A percentile compares a stretch with the other conserved stretches of the same genome.
Conservation (phyloP, 176 grass and related monocot genomes). For the Neostapfia colusana region DNA sequence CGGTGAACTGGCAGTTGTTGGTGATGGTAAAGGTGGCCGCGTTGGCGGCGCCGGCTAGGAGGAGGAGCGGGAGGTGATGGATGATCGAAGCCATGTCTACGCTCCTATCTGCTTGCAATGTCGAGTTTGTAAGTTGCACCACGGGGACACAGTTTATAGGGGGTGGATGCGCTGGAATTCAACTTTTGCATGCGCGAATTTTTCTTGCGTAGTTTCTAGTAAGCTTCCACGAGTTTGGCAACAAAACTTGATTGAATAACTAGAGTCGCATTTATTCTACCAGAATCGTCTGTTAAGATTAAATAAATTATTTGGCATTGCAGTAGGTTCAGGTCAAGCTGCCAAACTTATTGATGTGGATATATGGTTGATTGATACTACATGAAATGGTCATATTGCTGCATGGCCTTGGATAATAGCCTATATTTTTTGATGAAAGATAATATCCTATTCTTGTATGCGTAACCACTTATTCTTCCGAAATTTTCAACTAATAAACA, state of each 20-base stretch:
- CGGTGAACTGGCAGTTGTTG: constrained; percentile 55
- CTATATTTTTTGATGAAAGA: no score
- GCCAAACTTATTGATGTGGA: neutral
- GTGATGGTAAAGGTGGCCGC: constrained; percentile 41
- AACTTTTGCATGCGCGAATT: neutral
- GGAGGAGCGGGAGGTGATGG: neutral
- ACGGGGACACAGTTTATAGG: neutral
- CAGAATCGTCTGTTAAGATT: neutral
- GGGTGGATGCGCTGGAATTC: neutral
- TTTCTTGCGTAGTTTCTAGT: neutral
- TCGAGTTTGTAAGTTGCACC: no score
- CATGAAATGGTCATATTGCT: neutral
- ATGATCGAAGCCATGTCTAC: neutral
- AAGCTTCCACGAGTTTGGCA: constrained; percentile 28
- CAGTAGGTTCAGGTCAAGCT: neutral
- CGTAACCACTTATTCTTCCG: no score
- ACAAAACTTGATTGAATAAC: neutral
- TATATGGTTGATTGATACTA: neutral
- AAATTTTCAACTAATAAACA: no score
- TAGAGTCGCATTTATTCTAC: neutral
- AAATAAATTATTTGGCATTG: neutral
- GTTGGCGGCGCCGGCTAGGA: neutral
- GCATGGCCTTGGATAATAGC: neutral
- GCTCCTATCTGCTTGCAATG: neutral
- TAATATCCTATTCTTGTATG: neutral